A percentile compares a stretch with the other conserved stretches of the same genome.
Conservation (phyloP, 2,329 filamentous ascomycete species). For the Cercospora sp. region DNA sequence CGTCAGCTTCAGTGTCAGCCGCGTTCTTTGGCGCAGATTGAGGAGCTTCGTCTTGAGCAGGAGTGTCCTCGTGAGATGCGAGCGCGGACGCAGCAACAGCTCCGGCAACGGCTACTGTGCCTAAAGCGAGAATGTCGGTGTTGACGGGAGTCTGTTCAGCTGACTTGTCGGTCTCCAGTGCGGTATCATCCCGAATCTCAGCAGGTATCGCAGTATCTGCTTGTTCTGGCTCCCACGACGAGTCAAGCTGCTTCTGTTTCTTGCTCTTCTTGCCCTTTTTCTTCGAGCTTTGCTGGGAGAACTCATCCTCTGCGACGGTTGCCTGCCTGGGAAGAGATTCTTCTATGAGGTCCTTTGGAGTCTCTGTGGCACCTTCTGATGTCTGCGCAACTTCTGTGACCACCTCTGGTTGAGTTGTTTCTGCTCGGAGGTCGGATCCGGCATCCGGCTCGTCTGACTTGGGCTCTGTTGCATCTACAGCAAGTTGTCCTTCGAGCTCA, state of each 20-base stretch:
- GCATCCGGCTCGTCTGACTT: not conserved
- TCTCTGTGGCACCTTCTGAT: not conserved
- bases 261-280: slow-evolving; percentile 45
- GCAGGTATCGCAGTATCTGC: not conserved
- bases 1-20: not conserved
- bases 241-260: slow-evolving; percentile 34
- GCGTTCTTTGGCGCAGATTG: not conserved
- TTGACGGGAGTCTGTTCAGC: not conserved
- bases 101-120: not conserved
- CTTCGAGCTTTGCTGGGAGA: slow-evolving; percentile 18
- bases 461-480: not conserved
- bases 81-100: not conserved
- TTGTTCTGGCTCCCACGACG: slow-evolving; percentile 14
- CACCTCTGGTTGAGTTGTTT: not conserved
- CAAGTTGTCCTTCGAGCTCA: not conserved
- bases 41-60: not conserved
- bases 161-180: not conserved
- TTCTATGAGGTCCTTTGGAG: not conserved
- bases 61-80: not conserved
- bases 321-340: not conserved
- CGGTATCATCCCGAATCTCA: not conserved
- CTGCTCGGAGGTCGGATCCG: not conserved
- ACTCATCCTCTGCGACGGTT: not conserved
- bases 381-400: not conserved
- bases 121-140: not conserved